Evolutionary conservation across 805 yeast species (phyloP).

Genomic region (Saccharomycopsis olivae): DNA sequence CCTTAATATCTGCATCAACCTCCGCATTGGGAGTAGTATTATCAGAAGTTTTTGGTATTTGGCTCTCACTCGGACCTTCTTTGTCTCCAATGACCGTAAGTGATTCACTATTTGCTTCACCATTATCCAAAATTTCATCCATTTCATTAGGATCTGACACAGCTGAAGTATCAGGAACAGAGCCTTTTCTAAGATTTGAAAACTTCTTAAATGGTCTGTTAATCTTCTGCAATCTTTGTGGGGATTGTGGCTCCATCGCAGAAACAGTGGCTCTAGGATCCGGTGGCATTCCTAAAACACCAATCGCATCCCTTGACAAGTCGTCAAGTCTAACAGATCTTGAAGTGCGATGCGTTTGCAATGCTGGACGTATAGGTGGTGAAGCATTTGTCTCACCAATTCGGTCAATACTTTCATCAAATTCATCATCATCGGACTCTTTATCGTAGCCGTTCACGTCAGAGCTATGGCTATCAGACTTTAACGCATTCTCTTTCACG

Average conservation of each 20-base stretch:
- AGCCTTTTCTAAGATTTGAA: slow-evolving; percentile 4
- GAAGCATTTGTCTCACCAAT: neutral
- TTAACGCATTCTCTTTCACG: slow-evolving; percentile 1
- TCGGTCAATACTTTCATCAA: slow-evolving; percentile 1
- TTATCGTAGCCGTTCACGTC: neutral
- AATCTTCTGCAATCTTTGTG: slow-evolving; percentile 1
- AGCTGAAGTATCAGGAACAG: neutral
- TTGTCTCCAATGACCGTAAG: neutral
- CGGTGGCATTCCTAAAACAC: slow-evolving; percentile 17
- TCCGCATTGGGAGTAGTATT: too few relatives aligned
- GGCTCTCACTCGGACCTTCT: too few relatives aligned
- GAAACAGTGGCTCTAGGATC: too few relatives aligned
- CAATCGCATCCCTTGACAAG: slow-evolving; percentile 7
- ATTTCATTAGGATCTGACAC: slow-evolving; percentile 1
- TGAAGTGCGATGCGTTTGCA: slow-evolving; percentile 8
- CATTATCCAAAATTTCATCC: neutral
- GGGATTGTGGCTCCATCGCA: neutral
- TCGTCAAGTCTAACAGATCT: slow-evolving; percentile 15
- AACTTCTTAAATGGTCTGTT: slow-evolving; percentile 3
- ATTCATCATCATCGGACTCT: neutral
- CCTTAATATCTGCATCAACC: neutral
- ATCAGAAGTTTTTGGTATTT: neutral
- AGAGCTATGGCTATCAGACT: neutral
- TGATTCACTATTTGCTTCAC: neutral
- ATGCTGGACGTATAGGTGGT: slow-evolving; percentile 4